Evolutionary conservation across 257 asterid genomes (phyloP).

Genomic region (Schizonepeta tenuifolia): DNA sequence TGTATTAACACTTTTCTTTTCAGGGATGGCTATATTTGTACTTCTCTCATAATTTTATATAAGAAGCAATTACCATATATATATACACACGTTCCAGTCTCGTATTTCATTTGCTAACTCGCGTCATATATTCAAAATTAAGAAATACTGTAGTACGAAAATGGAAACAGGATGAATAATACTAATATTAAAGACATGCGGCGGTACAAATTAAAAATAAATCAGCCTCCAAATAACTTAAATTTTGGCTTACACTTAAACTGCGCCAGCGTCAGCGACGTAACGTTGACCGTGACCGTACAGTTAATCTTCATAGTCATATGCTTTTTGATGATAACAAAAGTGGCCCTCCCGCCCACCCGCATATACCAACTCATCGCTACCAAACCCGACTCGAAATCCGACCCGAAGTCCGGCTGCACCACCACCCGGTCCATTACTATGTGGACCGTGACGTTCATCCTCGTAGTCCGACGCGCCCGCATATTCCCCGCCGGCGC

Average conservation of each 20-base stretch:
- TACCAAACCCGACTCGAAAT: constrained; percentile 45
- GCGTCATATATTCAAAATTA: too few relatives aligned
- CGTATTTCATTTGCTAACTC: too few relatives aligned
- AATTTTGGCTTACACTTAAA: constrained; percentile 57
- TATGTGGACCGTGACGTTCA: constrained; percentile 58
- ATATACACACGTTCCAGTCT: too few relatives aligned
- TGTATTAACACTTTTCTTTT: too few relatives aligned
- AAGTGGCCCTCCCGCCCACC: constrained; percentile 56
- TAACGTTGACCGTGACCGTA: constrained; percentile 41
- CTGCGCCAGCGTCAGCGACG: constrained; percentile 46
- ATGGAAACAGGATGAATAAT: neutral
- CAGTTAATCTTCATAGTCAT: constrained; percentile 71
- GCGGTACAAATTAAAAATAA: too few relatives aligned
- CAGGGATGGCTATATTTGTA: too few relatives aligned
- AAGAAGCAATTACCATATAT: too few relatives aligned
- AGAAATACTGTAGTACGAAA: too few relatives aligned
- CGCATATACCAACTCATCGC: constrained; percentile 41
- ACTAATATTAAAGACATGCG: too few relatives aligned
- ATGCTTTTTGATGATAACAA: constrained; percentile 47
- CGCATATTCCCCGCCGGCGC: constrained; percentile 58
- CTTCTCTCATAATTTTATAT: too few relatives aligned
- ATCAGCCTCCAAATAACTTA: constrained; percentile 16
- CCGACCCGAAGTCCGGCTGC: constrained; percentile 44
- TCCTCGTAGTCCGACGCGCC: constrained; percentile 60
- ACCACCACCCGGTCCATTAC: constrained; percentile 43